Evolutionary conservation across 768 basidiomycete species (phyloP), one percentile per base, ranked within the genome.

Genomic region (Mycena capillaripes): DNA sequence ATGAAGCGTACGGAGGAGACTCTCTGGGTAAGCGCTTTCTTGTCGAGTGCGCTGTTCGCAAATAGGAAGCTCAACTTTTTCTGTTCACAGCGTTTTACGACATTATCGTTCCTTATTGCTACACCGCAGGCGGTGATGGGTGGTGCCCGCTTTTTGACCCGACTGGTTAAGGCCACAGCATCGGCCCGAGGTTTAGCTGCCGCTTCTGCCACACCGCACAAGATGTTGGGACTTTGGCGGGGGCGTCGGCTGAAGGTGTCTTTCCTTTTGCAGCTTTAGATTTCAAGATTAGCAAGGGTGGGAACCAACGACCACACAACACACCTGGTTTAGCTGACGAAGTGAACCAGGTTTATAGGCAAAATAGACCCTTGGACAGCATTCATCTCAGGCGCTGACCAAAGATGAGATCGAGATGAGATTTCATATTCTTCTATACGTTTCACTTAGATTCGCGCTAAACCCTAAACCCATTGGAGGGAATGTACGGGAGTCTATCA

Each of bases 141-240:
- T 55, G 6, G 34, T 36, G 34, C 4, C 52, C 14, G 34, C 12
- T 36, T 36, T 36, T 36, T 36, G 11, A 4, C 52, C 52, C 27
- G 27, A 19, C 11, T 17, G n/a, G 52, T 29, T 12, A 27, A 53
- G 52, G 52, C 12, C 52, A 30, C 52, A 19, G 17, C 11, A 16
- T 53, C 52, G 52, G 52, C 52, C 52, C 52, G 52, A 9, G 52
- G 29, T 53, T 53, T 53, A 30, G 30, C 52, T 29, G 29, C 52
- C 11, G 25, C 52, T 53, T 53, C 52, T 8, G 27, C 17, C 52
- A 29, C 52, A 53, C 52, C 14, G 52, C 52, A 55, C 52, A 55
- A 55, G 52, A 55, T 55, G 8, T 21, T 55, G 52, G 52, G 52
- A 55, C 52, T 55, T 30, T 55, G 17, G 52, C 52, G 52, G 52